phyloP scores from a whole-genome alignment of 192 early-diverging fungal genomes.

The Chytriomyces confervae region DNA sequence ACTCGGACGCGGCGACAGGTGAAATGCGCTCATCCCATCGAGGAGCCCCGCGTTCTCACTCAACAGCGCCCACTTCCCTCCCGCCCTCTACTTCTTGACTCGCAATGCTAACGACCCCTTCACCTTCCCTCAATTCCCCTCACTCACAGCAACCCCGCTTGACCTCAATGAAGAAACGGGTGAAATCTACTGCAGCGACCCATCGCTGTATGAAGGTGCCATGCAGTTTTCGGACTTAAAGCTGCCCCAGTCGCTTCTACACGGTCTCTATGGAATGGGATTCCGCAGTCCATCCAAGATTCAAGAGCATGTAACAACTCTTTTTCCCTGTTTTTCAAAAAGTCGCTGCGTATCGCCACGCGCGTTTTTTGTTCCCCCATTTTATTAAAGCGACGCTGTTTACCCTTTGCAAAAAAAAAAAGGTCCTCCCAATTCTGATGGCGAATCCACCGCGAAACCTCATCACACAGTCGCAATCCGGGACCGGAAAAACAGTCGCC shows the following conservation, averaged over 20 bases:
- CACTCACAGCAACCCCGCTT: no score
- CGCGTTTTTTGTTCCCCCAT: background rate
- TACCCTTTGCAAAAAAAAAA: background rate
- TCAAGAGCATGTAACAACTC: background rate
- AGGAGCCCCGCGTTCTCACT: no score
- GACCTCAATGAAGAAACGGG: background rate
- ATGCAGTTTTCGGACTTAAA: background rate
- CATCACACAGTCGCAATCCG: background rate
- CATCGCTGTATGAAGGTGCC: background rate
- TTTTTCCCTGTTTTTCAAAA: background rate
- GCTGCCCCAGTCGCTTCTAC: background rate
- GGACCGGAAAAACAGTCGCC: background rate
- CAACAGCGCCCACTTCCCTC: no score
- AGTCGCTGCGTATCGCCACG: background rate
- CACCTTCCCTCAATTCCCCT: no score
- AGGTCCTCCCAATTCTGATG: background rate
- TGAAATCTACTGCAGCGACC: background rate
- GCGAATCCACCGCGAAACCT: background rate
- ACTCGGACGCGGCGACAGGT: no score
- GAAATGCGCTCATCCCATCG: no score
- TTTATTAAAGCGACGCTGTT: background rate
- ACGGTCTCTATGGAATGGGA: background rate
- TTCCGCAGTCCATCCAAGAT: background rate
- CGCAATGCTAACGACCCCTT: no score
- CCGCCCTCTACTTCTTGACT: no score